These are phyloP conservation scores for Carpinus viminea DNA, from an alignment of 306 rosid species.

Conservation along the genomic window DNA sequence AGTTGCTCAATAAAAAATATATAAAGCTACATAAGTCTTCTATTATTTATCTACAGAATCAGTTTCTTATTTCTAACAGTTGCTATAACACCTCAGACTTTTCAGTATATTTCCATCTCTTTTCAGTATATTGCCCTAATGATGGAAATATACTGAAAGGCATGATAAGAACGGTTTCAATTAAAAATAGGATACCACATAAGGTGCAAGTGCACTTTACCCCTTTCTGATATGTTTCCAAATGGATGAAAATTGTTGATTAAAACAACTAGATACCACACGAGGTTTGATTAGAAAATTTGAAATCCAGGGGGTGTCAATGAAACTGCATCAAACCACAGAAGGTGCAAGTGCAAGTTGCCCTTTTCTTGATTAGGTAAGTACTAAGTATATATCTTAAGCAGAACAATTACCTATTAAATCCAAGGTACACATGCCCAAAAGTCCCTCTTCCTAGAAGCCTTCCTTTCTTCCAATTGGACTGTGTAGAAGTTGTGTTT, in stretches of 20 bases:
- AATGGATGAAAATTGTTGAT: neutral
- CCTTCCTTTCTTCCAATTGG: conserved; percentile 93
- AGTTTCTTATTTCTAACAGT: neutral
- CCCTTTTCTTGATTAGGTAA: conserved; percentile 7
- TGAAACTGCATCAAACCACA: neutral
- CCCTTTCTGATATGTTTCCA: neutral
- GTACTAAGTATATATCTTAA: neutral
- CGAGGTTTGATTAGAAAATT: neutral
- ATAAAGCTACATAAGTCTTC: neutral
- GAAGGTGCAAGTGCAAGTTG: neutral
- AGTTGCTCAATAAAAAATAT: neutral
- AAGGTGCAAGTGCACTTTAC: neutral
- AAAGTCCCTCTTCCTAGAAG: conserved; percentile 95
- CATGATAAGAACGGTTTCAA: no score
- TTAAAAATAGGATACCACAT: neutral
- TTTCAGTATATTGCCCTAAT: neutral
- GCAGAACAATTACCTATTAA: conserved; percentile 64
- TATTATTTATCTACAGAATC: neutral
- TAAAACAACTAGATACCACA: neutral
- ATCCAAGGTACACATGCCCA: conserved; percentile 93
- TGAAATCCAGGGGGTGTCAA: neutral
- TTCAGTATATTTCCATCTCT: neutral
- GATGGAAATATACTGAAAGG: neutral
- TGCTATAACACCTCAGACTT: neutral
- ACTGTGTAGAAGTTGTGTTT: conserved; percentile 31